Conservation (phyloP, 2,329 filamentous ascomycete species). For the Onygenales sp. region DNA sequence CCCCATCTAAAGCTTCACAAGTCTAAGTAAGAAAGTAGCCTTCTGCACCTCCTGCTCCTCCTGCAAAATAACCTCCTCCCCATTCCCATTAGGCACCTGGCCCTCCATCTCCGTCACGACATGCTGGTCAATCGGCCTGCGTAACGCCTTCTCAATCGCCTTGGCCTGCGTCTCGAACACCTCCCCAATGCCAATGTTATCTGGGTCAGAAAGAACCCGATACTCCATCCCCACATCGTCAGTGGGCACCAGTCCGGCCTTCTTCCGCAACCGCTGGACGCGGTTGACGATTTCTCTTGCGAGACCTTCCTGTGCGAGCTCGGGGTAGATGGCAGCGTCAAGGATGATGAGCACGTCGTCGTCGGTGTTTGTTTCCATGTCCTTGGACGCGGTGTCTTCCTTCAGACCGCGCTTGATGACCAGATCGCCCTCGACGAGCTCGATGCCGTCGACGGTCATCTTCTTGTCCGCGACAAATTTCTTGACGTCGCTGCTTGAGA, state of each 20-base stretch:
- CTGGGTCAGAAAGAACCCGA: constrained; percentile 66
- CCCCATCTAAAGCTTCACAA: constrained; percentile 55
- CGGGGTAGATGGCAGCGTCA: constrained; percentile 72
- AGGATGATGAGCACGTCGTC: constrained; percentile 85
- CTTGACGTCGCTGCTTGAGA: constrained; percentile 74
- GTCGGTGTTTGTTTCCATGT: constrained; percentile 79
- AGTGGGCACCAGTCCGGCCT: constrained; percentile 78
- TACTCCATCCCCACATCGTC: constrained; percentile 97
- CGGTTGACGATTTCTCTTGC: constrained; percentile 88
- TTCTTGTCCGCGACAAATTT: constrained; percentile 62
- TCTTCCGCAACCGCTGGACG: constrained; percentile 87
- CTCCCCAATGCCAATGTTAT: constrained; percentile 60
- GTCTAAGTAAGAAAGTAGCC: constrained; percentile 65
- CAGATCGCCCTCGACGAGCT: constrained; percentile 71
- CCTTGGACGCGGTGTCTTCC: constrained; percentile 59
- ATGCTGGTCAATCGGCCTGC: constrained; percentile 66
- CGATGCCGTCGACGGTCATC: constrained; percentile 78
- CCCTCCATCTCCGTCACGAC: constrained; percentile 51
- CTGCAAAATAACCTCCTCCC: constrained; percentile 59
- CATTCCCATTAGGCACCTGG: constrained; percentile 42
- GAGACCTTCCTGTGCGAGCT: constrained; percentile 78
- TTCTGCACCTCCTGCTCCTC: constrained; percentile 82
- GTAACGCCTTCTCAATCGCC: constrained; percentile 66
- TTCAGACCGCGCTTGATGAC: constrained; percentile 71
- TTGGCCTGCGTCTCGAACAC: constrained; percentile 60